Conservation (phyloP, 805 yeast genomes). For the Yamadazyma akitaensis region DNA sequence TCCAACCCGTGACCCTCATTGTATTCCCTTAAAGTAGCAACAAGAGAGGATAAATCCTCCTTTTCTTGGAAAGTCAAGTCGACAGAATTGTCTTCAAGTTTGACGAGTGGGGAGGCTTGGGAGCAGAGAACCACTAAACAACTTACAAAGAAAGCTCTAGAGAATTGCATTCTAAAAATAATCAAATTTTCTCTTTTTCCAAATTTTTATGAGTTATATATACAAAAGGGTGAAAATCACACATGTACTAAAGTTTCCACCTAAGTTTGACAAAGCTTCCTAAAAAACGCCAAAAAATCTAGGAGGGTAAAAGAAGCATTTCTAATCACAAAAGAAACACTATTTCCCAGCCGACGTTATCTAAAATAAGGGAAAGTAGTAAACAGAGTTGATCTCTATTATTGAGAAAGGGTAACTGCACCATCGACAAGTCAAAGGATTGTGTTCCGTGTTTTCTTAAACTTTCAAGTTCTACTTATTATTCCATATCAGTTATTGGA, state of each 20-base stretch:
- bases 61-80: slow-evolving; percentile 4
- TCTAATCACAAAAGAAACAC: too few relatives aligned
- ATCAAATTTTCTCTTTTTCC: too few relatives aligned
- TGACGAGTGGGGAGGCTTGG: slow-evolving; percentile 5
- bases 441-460: not conserved
- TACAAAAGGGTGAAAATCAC: not conserved
- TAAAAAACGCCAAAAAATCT: not conserved
- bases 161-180: slow-evolving; percentile 3
- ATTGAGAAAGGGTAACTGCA: not conserved
- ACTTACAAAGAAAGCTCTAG: not conserved
- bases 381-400: too few relatives aligned
- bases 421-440: not conserved
- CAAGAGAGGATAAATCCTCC: slow-evolving; percentile 8
- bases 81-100: not conserved
- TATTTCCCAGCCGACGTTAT: too few relatives aligned
- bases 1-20: slow-evolving; percentile 10
- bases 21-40: slow-evolving; percentile 12
- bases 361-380: not conserved
- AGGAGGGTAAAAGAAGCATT: not conserved
- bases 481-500: not conserved
- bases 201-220: slow-evolving; percentile 21
- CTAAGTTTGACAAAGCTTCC: not conserved
- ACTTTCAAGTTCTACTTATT: not conserved
- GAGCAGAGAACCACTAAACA: not conserved
- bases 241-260: not conserved